Percentiles rank a stretch among this genome's conserved stretches.
Conservation (phyloP, 116 monocot genomes). For the Posidonia oceanica region DNA sequence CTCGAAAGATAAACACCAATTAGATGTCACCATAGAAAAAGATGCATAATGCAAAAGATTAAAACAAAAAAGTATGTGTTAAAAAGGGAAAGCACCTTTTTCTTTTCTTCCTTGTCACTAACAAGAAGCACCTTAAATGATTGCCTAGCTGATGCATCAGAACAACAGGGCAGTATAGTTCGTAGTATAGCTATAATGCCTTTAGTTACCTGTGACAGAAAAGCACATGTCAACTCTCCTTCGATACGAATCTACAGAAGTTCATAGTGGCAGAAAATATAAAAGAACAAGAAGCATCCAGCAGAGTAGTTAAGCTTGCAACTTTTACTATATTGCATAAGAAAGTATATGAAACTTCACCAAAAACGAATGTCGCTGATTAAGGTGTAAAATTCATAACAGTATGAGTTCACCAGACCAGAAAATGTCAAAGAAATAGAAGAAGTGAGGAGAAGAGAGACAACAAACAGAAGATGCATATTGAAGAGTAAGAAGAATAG, state of each 20-base stretch:
- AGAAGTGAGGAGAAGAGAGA: too few relatives aligned
- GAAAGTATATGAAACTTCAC: too few relatives aligned
- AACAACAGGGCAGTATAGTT: constrained; percentile 62
- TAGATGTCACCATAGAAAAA: background rate
- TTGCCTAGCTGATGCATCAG: constrained; percentile 62
- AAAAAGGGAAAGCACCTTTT: constrained; percentile 36
- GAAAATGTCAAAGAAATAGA: too few relatives aligned
- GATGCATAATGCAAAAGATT: background rate
- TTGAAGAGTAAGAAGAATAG: too few relatives aligned
- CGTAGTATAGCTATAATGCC: constrained; percentile 66
- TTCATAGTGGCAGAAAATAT: too few relatives aligned
- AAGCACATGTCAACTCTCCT: background rate
- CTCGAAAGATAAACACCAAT: background rate
- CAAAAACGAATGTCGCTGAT: too few relatives aligned
- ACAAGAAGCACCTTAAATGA: constrained; percentile 76
- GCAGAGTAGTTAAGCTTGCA: too few relatives aligned
- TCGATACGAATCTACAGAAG: too few relatives aligned
- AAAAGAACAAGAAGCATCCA: too few relatives aligned
- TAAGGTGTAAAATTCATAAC: too few relatives aligned
- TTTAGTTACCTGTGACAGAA: constrained; percentile 49
- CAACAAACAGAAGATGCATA: background rate
- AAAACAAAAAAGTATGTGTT: background rate
- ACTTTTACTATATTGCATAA: too few relatives aligned
- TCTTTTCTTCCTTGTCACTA: constrained; percentile 77
- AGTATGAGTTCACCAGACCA: too few relatives aligned